Evolutionary conservation across 495 filamentous ascomycete species (phyloP), one percentile per base, ranked within the genome.

Genomic region (Tuber magnatum): DNA sequence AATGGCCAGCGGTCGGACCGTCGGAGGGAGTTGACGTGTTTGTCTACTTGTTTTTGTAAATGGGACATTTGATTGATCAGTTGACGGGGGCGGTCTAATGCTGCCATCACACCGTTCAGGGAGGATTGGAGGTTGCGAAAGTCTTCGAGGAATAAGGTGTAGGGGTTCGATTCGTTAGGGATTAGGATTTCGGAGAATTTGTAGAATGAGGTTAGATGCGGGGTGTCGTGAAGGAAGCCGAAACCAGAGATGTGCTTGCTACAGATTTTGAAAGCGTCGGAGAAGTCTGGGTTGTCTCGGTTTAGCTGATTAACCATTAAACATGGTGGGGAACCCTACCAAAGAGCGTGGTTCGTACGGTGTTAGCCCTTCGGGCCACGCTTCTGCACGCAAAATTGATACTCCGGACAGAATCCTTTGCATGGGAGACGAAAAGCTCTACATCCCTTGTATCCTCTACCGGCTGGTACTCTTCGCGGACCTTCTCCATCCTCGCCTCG

Each of bases 401-500:
- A 77, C 90, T 89, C 56, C 92, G 89, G 72, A 97, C 91, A 81
- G 92, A 93, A 69, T 97, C 94, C 76, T 93, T 88, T 3, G 95
- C 94, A 81, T 96, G 91, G 69, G 90, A 89, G 70, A 97, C 89
- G 83, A 98, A 98, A 80, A 94, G 90, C 80, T 97, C 95, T 8
- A 97, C 94, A 82, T 97, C 94, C n/a, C 89, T 88, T 70, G 94
- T 89, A 74, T 97, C 93, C 75, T 93, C 90, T 12, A 97, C 84
- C 0, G 96, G 93, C 42, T 91, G 88, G 79, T 91, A 91, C 80
- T 99, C 95, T 40, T 98, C 95, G 73, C 89, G 87, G 28, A 99
- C 89, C 35, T 90, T 93, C 82, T 99, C 96, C 24, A 86, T 85
- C 71, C 94, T 89, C 0, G 90, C 88, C 79, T 92, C 90, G 5